These are phyloP conservation scores for Moesziomyces sp. DNA, from an alignment of 1,284 basidiomycete species.

Conservation along the genomic window DNA sequence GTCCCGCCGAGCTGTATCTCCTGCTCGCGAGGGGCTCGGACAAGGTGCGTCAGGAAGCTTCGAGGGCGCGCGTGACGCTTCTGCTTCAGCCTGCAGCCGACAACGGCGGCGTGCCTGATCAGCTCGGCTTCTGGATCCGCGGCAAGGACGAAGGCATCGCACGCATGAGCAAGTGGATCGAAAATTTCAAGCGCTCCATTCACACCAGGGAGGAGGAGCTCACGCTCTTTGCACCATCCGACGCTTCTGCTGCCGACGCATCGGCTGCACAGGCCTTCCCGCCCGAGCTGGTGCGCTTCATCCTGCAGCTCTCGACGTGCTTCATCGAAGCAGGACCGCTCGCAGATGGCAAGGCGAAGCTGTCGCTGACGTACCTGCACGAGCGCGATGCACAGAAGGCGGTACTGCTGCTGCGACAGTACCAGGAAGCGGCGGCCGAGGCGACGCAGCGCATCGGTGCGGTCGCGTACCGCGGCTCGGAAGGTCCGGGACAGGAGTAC, in stretches of 20 bases:
- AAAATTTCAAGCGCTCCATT: constrained; percentile 31
- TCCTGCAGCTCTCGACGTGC: constrained; percentile 37
- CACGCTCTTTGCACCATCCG: constrained; percentile 12
- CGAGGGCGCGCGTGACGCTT: constrained; percentile 28
- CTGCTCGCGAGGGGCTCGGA: constrained; percentile 26
- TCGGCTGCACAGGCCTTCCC: constrained; percentile 13
- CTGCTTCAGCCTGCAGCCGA: constrained; percentile 17
- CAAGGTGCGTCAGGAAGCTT: constrained; percentile 27
- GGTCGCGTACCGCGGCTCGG: constrained; percentile 15
- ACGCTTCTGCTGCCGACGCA: not conserved
- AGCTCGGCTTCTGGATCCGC: constrained; percentile 40
- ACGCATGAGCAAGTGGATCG: constrained; percentile 34
- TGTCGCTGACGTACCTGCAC: constrained; percentile 26
- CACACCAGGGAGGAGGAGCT: constrained; percentile 23
- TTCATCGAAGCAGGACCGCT: constrained; percentile 37
- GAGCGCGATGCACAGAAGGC: constrained; percentile 30
- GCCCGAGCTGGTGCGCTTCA: constrained; percentile 25
- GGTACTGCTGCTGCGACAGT: constrained; percentile 31
- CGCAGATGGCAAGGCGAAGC: constrained; percentile 18
- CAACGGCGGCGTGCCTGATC: not conserved
- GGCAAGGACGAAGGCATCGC: constrained; percentile 35
- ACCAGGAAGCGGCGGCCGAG: constrained; percentile 18
- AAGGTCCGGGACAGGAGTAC: constrained; percentile 13
- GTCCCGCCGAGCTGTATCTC: constrained; percentile 40
- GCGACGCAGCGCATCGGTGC: constrained; percentile 26